Base-by-base conservation (phyloP, 23 red algal species). In the Chondrus crispus region DNA sequence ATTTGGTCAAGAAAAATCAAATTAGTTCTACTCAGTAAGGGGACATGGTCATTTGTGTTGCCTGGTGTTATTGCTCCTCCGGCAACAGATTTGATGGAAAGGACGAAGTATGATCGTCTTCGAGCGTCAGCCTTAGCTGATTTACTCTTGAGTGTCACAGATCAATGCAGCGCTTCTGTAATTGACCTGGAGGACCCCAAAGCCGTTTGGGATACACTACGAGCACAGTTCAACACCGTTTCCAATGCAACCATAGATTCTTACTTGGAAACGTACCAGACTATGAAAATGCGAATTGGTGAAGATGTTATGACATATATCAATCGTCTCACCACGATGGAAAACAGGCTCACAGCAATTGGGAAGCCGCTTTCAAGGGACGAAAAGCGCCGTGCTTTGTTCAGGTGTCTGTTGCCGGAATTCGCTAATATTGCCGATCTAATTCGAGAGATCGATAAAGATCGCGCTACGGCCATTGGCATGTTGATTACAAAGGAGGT, bases 331-430 rank as follows among this genome's bases (percentile, higher is more conserved):
- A 76, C 11, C 7, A 38, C 33, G 28, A 7, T 76, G 39, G 71
- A 42, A 38, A 76, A 76, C 71, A 76, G 71, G 71, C 71, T 76
- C 39, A 38, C 44, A 48, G 7, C 71, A 48, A 48, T 76, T 38
- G 71, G 71, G 28, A 43, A 76, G 37, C 39, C 71, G 24, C 30
- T 76, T 48, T n/a, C 33, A 37, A 20, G 44, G 33, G 71, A 43
- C 11, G 7, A 37, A 22, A 43, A 76, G 71, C 37, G 5, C 7
- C 28, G 24, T 26, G 71, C 44, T 8, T 38, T 76, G 11, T 38
- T 76, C 19, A 4, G 71, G 24, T 26, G 71, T 37, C 71, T 76
- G 28, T 26, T 22, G 28, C 30, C 33, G 4, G 71, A 76, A 5
- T 48, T 76, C 43, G 71, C 28, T 40, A 7, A 46, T 43, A 40